Base-by-base conservation (phyloP, 2,329 filamentous ascomycete species). In the Aspergillus ochraceus region DNA sequence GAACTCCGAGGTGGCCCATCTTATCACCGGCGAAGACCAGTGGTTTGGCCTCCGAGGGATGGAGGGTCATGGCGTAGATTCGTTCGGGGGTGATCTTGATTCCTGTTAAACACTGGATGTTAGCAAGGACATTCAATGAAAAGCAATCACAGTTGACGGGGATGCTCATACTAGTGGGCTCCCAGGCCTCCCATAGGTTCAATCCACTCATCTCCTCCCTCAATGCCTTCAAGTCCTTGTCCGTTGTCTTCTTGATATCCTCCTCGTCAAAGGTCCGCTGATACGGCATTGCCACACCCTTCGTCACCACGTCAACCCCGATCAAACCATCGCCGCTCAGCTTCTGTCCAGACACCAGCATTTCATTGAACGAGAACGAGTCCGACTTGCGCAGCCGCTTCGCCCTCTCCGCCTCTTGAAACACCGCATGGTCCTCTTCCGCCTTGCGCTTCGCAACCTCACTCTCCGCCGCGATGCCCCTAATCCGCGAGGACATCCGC, bases 11-110 rank as follows among this genome's bases (percentile, higher is more conserved):
- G 24, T 92, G 90, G 1, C 95, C 94, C 65, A 96, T 84, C 73
- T 99, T 99, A 70, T 99, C 95, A 11, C 94, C 94, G 0, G 94
- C 94, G 71, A 99, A 96, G 1, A 98, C 84, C 2, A 99, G 81
- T 0, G 93, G 88, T 69, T 98, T 98, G 2, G 93, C 87, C 59
- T 88, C 82, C 0, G 88, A 93, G 0, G 95, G 95, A 69, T 99
- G 95, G 67, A 99, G 94, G 0, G 89, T 88, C 68, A 98, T 86
- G 0, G 90, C 84, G 71, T 98, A 99, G 14, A 96, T 85, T 55
- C 94, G 81, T 66, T 97, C 92, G 0, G 92, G 93, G 0, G 90
- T 94, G 52, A 97, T 88, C 72, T 97, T 98, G 69, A 97, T 95
- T 55, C 91, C 91, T 92, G 66, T 51, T 1, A 14, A 45, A 49